Conservation (phyloP, 139 green algal species). For the Chlorella sorokiniana region DNA sequence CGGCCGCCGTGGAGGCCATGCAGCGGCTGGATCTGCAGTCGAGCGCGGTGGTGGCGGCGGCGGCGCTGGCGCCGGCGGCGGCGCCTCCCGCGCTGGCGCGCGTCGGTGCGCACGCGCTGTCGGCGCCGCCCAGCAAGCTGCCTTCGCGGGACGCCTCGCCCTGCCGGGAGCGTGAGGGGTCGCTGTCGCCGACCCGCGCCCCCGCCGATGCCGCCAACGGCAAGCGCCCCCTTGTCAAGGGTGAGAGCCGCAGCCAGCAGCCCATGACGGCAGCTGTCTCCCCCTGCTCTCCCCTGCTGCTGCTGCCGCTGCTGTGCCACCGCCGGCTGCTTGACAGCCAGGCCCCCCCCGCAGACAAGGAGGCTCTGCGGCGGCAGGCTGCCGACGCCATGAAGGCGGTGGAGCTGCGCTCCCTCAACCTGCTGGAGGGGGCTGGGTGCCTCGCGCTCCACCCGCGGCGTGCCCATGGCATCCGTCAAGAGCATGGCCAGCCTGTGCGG, state of each 20-base stretch:
- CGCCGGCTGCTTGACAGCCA: no score
- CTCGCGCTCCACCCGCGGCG: background rate
- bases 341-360: slow-evolving; percentile 28
- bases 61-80: background rate
- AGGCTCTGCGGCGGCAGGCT: slow-evolving; percentile 42
- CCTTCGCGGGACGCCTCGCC: background rate
- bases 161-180: background rate
- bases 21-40: slow-evolving; percentile 15
- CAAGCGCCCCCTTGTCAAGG: background rate
- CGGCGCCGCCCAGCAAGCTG: slow-evolving; percentile 23
- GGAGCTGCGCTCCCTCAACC: slow-evolving; percentile 50
- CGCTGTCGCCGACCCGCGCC: slow-evolving; percentile 20
- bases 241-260: background rate
- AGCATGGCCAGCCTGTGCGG: background rate
- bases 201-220: background rate
- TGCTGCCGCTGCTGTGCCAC: background rate
- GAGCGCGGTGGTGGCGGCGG: background rate
- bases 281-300: background rate
- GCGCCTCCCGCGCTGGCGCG: background rate
- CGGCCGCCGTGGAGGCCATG: background rate
- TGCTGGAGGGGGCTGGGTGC: slow-evolving; percentile 31
- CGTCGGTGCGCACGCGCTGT: background rate
- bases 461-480: slow-evolving; percentile 35
- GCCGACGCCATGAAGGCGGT: slow-evolving; percentile 56
- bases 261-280: background rate